phyloP scores from a whole-genome alignment of 2,329 filamentous ascomycete genomes.

The Exophiala calicioides region DNA sequence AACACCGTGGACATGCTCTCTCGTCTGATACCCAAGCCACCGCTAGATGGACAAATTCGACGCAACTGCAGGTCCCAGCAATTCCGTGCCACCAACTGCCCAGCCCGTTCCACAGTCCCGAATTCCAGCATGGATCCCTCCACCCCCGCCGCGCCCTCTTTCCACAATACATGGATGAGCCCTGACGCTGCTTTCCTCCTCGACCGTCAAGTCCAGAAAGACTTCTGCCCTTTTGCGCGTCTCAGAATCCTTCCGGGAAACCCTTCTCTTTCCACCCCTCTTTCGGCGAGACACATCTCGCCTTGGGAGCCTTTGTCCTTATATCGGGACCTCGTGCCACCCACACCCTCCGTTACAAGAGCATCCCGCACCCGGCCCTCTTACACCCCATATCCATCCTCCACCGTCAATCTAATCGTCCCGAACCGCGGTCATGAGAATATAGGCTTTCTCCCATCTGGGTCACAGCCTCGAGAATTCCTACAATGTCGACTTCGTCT shows the following conservation, averaged over 20 bases:
- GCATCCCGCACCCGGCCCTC: conserved; percentile 8
- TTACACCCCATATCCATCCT: background rate
- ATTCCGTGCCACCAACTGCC: conserved; percentile 15
- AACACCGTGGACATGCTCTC: background rate
- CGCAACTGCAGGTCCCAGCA: conserved; percentile 21
- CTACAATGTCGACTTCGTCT: conserved; percentile 17
- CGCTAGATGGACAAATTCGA: conserved; percentile 11
- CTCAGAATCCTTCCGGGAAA: conserved; percentile 12
- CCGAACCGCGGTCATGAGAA: conserved; percentile 21
- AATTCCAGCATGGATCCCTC: conserved; percentile 15
- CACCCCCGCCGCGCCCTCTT: conserved; percentile 19
- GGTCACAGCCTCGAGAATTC: conserved; percentile 15
- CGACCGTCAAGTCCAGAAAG: conserved; percentile 13
- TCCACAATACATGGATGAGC: conserved; percentile 19
- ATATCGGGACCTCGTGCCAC: conserved; percentile 16
- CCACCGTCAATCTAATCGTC: conserved; percentile 6
- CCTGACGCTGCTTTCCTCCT: conserved; percentile 22
- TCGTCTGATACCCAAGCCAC: conserved; percentile 14
- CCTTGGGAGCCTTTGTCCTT: conserved; percentile 6
- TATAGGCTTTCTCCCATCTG: conserved; percentile 18
- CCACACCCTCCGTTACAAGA: conserved; percentile 17
- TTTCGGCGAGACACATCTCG: conserved; percentile 10
- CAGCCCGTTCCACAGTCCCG: conserved; percentile 13
- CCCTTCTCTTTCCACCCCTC: conserved; percentile 7
- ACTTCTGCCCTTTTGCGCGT: conserved; percentile 14